Evolutionary conservation across 148 eudicot species (phyloP).

Genomic region (Rhododendron vialii): DNA sequence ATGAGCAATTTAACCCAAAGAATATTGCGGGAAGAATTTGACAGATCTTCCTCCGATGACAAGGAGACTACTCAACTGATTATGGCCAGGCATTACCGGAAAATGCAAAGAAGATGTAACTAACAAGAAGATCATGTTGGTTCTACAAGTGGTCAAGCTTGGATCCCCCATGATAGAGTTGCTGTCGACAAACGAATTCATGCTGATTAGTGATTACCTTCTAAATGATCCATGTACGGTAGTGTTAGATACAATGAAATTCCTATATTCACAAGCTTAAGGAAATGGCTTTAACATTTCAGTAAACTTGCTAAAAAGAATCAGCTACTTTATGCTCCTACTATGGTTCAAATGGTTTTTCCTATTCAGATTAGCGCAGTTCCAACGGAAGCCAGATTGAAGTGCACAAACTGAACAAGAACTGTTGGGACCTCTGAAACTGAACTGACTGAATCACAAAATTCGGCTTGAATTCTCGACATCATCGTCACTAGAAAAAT

Average conservation of each 20-base stretch:
- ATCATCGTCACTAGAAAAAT: background rate
- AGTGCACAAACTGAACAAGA: background rate
- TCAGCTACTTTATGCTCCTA: background rate
- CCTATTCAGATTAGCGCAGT: background rate
- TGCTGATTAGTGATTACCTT: background rate
- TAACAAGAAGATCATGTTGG: too few relatives aligned
- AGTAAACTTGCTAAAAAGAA: background rate
- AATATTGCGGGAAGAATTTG: too few relatives aligned
- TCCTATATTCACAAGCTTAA: background rate
- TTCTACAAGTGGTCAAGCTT: too few relatives aligned
- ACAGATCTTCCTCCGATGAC: too few relatives aligned
- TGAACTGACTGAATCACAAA: background rate
- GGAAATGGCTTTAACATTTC: background rate
- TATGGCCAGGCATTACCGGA: too few relatives aligned
- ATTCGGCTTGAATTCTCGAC: background rate
- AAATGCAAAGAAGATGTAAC: too few relatives aligned
- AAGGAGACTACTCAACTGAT: too few relatives aligned
- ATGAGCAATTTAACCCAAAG: too few relatives aligned
- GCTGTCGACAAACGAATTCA: too few relatives aligned
- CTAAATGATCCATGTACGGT: background rate
- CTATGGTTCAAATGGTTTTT: background rate
- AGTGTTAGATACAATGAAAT: background rate
- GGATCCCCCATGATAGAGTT: too few relatives aligned
- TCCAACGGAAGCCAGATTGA: background rate
- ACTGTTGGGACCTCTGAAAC: background rate